Percentiles rank a stretch among this genome's conserved stretches.
phyloP scores from a whole-genome alignment of 805 yeast species.

The Wickerhamomyces subpelliculosus region DNA sequence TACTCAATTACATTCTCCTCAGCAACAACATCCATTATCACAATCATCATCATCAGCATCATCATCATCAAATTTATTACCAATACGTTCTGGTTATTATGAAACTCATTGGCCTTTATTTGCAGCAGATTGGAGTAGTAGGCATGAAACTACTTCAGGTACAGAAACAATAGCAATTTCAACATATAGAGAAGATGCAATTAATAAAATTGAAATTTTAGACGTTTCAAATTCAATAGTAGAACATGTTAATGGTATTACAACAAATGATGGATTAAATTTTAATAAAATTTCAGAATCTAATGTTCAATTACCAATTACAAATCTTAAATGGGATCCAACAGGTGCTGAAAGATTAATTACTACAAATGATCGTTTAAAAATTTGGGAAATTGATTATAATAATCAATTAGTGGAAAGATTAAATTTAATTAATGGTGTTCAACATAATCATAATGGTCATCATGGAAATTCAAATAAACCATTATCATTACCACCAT shows the following conservation, averaged over 20 bases:
- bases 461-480: slow-evolving; percentile 23
- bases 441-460: slow-evolving; percentile 32
- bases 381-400: slow-evolving; percentile 51
- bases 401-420: slow-evolving; percentile 30
- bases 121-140: slow-evolving; percentile 48
- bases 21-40: slow-evolving; percentile 3
- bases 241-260: slow-evolving; percentile 19
- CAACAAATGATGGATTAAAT: slow-evolving; percentile 27
- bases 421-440: slow-evolving; percentile 32
- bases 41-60: slow-evolving; percentile 9
- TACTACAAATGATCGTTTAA: slow-evolving; percentile 64
- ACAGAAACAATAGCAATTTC: slow-evolving; percentile 54
- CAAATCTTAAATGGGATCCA: slow-evolving; percentile 71
- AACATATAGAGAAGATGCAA: slow-evolving; percentile 74
- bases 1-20: slow-evolving; percentile 7
- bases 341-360: slow-evolving; percentile 41
- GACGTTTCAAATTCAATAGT: slow-evolving; percentile 24
- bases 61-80: slow-evolving; percentile 12
- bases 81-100: slow-evolving; percentile 33
- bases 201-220: slow-evolving; percentile 55
- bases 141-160: slow-evolving; percentile 24
- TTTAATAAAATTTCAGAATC: slow-evolving; percentile 45
- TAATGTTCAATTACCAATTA: slow-evolving; percentile 58
- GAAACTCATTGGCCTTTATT: slow-evolving; percentile 45
- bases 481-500: slow-evolving; percentile 56